These are phyloP conservation scores for Eucalyptus decipiens DNA, from an alignment of 345 rosid genomes.

Conservation along the genomic window DNA sequence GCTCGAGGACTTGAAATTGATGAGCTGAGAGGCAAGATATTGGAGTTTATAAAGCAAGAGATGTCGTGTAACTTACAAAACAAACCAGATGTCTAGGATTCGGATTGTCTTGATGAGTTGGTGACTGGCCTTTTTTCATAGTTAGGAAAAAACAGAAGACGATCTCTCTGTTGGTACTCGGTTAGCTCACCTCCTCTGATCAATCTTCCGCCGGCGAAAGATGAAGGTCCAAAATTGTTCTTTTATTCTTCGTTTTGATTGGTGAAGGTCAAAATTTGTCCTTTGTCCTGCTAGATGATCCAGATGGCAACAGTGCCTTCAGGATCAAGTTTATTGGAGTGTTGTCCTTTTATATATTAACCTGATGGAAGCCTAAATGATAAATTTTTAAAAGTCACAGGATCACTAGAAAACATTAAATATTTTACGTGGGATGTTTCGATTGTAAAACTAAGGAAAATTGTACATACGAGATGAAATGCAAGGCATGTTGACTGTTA, in stretches of 20 bases:
- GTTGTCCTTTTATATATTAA: not conserved
- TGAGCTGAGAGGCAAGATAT: not conserved
- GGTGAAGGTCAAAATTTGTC: not conserved
- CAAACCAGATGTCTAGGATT: not conserved
- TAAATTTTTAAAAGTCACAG: not conserved
- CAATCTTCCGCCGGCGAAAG: not conserved
- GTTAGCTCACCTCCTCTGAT: not conserved
- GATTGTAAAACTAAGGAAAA: not conserved
- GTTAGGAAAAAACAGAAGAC: not conserved
- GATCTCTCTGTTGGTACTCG: not conserved
- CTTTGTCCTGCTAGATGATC: fast-evolving
- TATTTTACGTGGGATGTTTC: not conserved
- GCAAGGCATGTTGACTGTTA: not conserved
- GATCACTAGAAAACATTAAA: not conserved
- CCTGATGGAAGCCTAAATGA: not conserved
- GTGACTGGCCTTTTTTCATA: not conserved
- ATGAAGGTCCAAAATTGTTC: not conserved
- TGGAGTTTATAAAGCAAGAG: not conserved
- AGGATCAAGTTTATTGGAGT: not conserved
- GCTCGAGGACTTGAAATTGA: not conserved
- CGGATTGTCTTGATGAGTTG: not conserved
- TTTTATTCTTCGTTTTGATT: not conserved
- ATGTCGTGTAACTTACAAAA: not conserved
- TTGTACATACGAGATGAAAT: not conserved
- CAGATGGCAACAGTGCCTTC: not conserved